Evolutionary conservation across 1,139 yeast species (phyloP), one percentile per base, ranked within the genome.

Genomic region (Saccharomyces pastorianus): DNA sequence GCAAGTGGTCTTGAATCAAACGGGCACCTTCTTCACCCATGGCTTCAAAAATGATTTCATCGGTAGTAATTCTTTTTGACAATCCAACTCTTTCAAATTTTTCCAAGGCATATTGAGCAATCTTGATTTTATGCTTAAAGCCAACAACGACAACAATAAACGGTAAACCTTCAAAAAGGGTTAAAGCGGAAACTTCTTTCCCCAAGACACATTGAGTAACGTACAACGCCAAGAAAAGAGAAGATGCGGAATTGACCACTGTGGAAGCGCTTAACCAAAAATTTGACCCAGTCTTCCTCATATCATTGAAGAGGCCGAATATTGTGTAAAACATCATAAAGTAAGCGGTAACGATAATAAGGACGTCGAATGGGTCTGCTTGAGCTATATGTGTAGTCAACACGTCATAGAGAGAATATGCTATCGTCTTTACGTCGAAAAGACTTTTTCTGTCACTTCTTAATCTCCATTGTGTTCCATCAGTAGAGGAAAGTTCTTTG

Each of bases 71-170:
- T 47, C 65, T 66, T 47, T 63, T 64, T 2, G 70, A 63, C 38
- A 64, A 58, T 46, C 73, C 73, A 49, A 68, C 63, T 55, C 59
- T 67, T 53, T 65, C 64, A 54, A 64, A 66, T 53, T 71, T 64
- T 56, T 71, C 62, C 53, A 67, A 50, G 29, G 72, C 63, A 50
- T 77, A 72, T 29, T 84, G 77, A 1, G 97, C 88, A 61, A 91
- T 79, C 29, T 84, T 78, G 27, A 89, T 81, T 66, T 93, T 90
- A 69, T 88, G 89, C 66, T 90, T 91, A 73, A 93, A 93, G 1
- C 99, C 99, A 65, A 93, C 83, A 8, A 91, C 85, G 27, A 96
- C 93, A 23, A 91, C 96, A 64, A 93, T 78, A 71, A 93, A 93
- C 26, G 99, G 99, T 51, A 93, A 75, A 11, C 98, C 98, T 74